Evolutionary conservation across 2,329 filamentous ascomycete species (phyloP), one percentile per base, ranked within the genome.

Genomic region (Escovopsis weberi): DNA sequence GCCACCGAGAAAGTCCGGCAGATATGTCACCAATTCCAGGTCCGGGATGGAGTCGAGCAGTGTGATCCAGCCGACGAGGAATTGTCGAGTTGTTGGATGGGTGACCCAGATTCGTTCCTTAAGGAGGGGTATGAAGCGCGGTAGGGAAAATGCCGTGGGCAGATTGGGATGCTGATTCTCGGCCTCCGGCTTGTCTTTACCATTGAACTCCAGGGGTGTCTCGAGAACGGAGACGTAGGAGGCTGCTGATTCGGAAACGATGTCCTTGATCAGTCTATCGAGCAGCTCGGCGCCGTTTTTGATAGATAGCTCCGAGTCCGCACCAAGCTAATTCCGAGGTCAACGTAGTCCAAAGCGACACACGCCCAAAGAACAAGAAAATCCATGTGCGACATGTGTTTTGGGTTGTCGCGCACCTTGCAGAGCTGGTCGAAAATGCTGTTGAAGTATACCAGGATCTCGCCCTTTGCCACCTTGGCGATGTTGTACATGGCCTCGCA

Each of bases 401-500:
- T 32, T 5, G 33, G 32, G 11, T 11, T n/a, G 11, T 12, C 12
- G 33, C 51, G 12, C 66, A 93, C 87, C 75, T 95, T 96, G 68
- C 88, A 94, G 43, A 98, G 69, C 19, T 91, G 87, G 66, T 98
- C 91, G 57, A 98, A 98, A 49, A 98, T 91, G 55, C 93, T 84
- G 64, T 98, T 98, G 64, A 98, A 98, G 68, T 94, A 98, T 35
- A 93, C 76, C 50, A 98, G 65, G 18, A 98, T 91, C 63, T 98
- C 91, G 33, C 93, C 91, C 64, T 98, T 98, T 47, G 89, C 91
- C 39, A 98, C 91, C 66, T 98, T 98, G 57, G 91, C 88, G 58
- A 98, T 98, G 63, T 98, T 98, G 67, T 98, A 98, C 91, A 98
- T 98, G 62, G 88, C 93, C 68, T 98, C 91, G 65, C 91, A 98